Base-by-base conservation (phyloP, 2,329 filamentous ascomycete genomes). In the Tolypocladium nubicola region DNA sequence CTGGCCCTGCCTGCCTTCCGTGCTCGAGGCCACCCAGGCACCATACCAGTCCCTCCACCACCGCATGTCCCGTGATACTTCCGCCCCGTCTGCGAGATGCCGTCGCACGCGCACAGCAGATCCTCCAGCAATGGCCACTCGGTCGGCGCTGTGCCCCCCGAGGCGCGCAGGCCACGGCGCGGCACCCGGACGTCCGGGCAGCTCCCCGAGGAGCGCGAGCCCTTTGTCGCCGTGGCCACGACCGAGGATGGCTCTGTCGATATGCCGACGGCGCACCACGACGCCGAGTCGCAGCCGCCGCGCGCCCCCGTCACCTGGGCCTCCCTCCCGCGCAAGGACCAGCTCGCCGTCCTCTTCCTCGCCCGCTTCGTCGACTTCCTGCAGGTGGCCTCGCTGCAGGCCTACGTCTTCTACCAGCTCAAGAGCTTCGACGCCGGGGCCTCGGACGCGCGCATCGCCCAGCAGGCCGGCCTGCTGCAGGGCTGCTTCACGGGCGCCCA, bases 361-460 rank as follows among this genome's bases (percentile, higher is more conserved):
- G 87, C 90, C 10, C 84, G 91, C 35, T 75, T 96, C 26, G 90
- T 88, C 13, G 91, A 96, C 68, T 90, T 90, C 4, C 75, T 96
- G 40, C 88, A 89, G 0, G 88, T 94, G 67, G 91, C 88, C 1
- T 89, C 85, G 14, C 71, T 91, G 19, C 47, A 88, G 71, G 82
- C 88, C 1, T 95, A 95, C 71, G 85, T 95, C 77, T 95, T 90
- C 73, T 95, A 93, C 71, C 89, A 94, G 70, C 81, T 96, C n/a
- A 85, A 84, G 63, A 93, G 86, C 58, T 93, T 96, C 64, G 75
- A 81, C 58, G 73, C 77, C 0, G 71, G 65, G 11, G 73, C 82
- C 16, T 71, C 81, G 0, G 75, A 80, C 62, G 79, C 88, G 30
- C 84, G 81, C 2, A 91, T 96, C 62, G 83, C 90, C 0, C 79